These are phyloP conservation scores for Aspergillus steynii DNA, from an alignment of 495 filamentous ascomycete species.

Conservation along the genomic window DNA sequence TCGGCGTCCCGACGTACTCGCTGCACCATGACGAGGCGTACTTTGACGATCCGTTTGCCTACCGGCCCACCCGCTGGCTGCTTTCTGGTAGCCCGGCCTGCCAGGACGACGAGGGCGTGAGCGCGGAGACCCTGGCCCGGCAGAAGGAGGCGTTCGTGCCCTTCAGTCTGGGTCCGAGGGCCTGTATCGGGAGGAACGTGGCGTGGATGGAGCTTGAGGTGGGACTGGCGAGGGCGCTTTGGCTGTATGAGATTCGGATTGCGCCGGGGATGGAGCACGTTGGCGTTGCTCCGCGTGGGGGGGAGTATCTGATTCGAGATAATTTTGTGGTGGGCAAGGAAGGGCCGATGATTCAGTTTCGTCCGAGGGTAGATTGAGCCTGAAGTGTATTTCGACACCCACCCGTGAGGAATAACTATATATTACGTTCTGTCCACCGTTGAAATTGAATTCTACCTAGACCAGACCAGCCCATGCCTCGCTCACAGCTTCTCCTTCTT, in stretches of 20 bases:
- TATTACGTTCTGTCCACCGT: too few species aligned
- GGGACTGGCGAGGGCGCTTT: conserved; percentile 10
- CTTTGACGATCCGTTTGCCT: conserved; percentile 53
- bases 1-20: conserved; percentile 56
- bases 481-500: neutral
- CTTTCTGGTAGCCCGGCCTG: neutral
- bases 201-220: conserved; percentile 39
- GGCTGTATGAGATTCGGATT: conserved; percentile 10
- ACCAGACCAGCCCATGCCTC: neutral
- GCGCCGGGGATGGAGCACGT: conserved; percentile 6
- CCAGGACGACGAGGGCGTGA: conserved; percentile 14
- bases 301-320: neutral
- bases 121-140: conserved; percentile 15
- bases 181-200: conserved; percentile 60
- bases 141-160: conserved; percentile 49
- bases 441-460: neutral
- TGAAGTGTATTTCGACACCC: too few species aligned
- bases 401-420: too few species aligned
- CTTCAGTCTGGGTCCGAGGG: conserved; percentile 56
- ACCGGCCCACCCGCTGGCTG: conserved; percentile 55
- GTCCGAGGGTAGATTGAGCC: neutral
- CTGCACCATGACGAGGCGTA: conserved; percentile 57
- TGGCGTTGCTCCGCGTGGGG: conserved; percentile 4
- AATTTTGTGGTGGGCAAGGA: neutral
- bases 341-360: conserved; percentile 2